Percentiles rank a stretch among this genome's conserved stretches.
Evolutionary conservation across 2,329 filamentous ascomycete species (phyloP).

Genomic region (Sphaerostilbella broomeana): DNA sequence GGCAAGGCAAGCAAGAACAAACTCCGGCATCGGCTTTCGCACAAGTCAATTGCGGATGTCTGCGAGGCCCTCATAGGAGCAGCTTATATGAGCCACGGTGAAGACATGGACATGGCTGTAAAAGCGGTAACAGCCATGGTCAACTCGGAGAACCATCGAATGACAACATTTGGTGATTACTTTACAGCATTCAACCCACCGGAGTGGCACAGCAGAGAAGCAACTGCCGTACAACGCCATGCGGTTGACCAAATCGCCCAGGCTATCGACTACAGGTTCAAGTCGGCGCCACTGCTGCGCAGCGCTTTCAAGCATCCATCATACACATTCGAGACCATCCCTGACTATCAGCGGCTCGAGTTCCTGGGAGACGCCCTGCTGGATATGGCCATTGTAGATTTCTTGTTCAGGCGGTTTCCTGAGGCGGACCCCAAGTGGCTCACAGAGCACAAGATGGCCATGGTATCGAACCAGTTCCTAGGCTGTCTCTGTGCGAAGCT

Average conservation of each 20-base stretch:
- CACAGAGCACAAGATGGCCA: conserved; percentile 98
- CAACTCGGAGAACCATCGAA: conserved; percentile 60
- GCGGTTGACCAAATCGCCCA: conserved; percentile 58
- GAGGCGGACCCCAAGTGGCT: conserved; percentile 88
- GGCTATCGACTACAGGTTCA: conserved; percentile 58
- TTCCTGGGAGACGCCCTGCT: conserved; percentile 86
- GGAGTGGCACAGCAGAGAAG: conserved; percentile 56
- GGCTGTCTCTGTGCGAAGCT: conserved; percentile 74
- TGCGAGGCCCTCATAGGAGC: conserved; percentile 93
- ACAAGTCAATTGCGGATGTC: conserved; percentile 91
- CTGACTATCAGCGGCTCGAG: conserved; percentile 84
- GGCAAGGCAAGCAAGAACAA: conserved; percentile 54
- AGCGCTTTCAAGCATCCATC: conserved; percentile 88
- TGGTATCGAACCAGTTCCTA: conserved; percentile 94
- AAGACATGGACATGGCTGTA: conserved; percentile 51
- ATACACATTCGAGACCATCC: conserved; percentile 72
- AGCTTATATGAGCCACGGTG: conserved; percentile 49
- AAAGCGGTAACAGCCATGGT: conserved; percentile 64
- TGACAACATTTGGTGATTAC: conserved; percentile 68
- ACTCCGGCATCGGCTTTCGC: conserved; percentile 60
- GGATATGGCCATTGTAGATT: conserved; percentile 78
- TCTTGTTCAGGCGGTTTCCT: conserved; percentile 71
- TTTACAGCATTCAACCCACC: conserved; percentile 61
- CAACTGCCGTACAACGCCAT: conserved; percentile 62
- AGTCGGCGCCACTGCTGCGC: conserved; percentile 65